Base-by-base conservation (phyloP, 768 basidiomycete species). In the Xanthoconium purpureum region DNA sequence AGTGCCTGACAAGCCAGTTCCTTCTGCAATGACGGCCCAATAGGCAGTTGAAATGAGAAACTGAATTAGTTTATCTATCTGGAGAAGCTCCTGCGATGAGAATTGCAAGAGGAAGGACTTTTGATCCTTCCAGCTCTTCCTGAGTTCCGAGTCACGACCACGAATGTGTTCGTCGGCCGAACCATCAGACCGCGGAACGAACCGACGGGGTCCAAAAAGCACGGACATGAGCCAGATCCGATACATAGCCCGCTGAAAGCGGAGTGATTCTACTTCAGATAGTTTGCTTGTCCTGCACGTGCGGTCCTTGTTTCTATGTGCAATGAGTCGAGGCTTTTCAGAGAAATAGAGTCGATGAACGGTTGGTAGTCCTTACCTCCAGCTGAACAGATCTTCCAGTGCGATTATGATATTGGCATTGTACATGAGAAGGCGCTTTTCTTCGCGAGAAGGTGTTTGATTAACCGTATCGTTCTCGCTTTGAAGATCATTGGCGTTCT, bases 331-430 rank as follows among this genome's bases (percentile, higher is more conserved):
- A 20, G 12, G n/a, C 5, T 5, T 18, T 12, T 28, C 43, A 6
- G 18, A 18, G 30, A 29, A 24, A 15, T 8, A 2, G n/a, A 33
- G 14, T 7, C 13, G 11, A n/a, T 9, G 9, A 18, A 2, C 12
- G 17, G 39, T 14, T 12, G 38, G 47, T 14, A 42, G 43, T 51
- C 71, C 77, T 64, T 18, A 72, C 77, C 73, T 72, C 33, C 65
- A 55, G 52, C 77, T 78, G 55, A 73, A 79, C 13, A 77, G 37
- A 29, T 72, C 66, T 54, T 77, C 75, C 15, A 78, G 39, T 0
- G 55, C 51, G 6, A 46, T 56, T 9, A 73, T 66, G 3, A 64
- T 52, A 6, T 18, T 47, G 12, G 69, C 69, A 46, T 69, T 64
- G 9, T 32, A 11, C 5, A 57, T 52, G 18, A 77, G 44, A 14